Evolutionary conservation across 2,329 filamentous ascomycete genomes (phyloP).

Genomic region (Metarhizium brunneum): DNA sequence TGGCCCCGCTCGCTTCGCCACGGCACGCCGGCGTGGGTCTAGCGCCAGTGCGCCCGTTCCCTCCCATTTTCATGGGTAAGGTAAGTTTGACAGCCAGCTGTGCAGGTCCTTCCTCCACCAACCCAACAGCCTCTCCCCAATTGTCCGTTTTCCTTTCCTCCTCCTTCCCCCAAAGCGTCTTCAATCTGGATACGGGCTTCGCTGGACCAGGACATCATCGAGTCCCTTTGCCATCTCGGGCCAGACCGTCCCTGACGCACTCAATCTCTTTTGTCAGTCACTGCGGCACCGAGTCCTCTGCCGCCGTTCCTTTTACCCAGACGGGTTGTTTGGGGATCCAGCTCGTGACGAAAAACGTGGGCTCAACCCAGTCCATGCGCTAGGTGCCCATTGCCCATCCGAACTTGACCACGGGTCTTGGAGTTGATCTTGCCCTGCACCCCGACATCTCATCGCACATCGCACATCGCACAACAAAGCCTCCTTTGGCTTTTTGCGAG

Average conservation of each 20-base stretch:
- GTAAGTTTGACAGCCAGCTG: conserved; percentile 30
- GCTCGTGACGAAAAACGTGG: conserved; percentile 3
- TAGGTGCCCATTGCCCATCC: neutral
- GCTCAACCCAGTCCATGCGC: conserved; percentile 7
- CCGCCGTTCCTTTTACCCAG: conserved; percentile 1
- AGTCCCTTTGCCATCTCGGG: conserved; percentile 3
- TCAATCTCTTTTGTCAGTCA: neutral
- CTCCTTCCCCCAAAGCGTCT: conserved; percentile 23
- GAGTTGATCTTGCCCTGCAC: neutral
- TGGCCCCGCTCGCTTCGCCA: conserved; percentile 15
- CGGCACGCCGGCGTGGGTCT: conserved; percentile 18
- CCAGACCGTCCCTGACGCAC: neutral
- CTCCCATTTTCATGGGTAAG: conserved; percentile 33
- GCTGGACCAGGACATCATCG: conserved; percentile 14
- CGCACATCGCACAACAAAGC: neutral
- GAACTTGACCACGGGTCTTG: conserved; percentile 1
- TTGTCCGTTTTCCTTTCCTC: conserved; percentile 25
- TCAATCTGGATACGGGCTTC: conserved; percentile 21
- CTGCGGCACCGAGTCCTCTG: conserved; percentile 2
- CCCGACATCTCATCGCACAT: neutral
- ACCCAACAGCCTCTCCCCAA: conserved; percentile 27
- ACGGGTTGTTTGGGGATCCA: neutral
- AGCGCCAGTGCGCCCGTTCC: conserved; percentile 23
- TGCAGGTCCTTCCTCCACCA: conserved; percentile 31
- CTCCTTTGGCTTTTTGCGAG: neutral